Evolutionary conservation across 352 stramenopile genomes (phyloP), one percentile per base, ranked within the genome.

Genomic region (Phytopythium sindhum): DNA sequence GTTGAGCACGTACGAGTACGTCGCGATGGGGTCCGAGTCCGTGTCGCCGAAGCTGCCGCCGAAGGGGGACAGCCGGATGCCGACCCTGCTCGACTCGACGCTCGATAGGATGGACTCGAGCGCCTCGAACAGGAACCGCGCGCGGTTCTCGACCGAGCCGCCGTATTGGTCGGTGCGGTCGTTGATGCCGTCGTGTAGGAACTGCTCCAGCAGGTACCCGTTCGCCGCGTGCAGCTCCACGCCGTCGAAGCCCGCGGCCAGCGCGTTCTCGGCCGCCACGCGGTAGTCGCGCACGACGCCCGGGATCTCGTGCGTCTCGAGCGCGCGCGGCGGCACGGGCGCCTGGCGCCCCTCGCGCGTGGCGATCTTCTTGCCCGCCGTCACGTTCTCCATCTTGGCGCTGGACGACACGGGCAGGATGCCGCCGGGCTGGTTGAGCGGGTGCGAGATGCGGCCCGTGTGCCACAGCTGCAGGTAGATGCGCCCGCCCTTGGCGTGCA

Each of bases 171-270:
- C 91, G 5, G 79, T 91, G 54, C 89, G 86, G 29, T 84, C 72
- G 77, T 98, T 98, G 59, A 82, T 78, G 24, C 65, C 77, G 56
- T 82, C 75, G 61, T 94, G 79, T 14, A 98, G 66, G 67, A 97
- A 97, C 67, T 97, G 80, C 68, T 98, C 90, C 45, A 98, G 71
- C 44, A 98, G 66, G 57, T 98, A 98, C 10, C 93, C 94, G 63
- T 98, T 97, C 10, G 89, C 94, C 6, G 57, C 69, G 73, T 98
- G 93, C 37, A 98, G 63, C 65, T 97, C 88, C 12, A 98, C 73
- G 24, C 91, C 90, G 61, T 98, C 92, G 69, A 97, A 97, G 21
- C 91, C 92, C 4, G 89, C 90, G 19, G 84, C 72, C 28, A 90
- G 78, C 10, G 86, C 78, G 29, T 83, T 81, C 55, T 80, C 67